Evolutionary conservation across 2,329 filamentous ascomycete genomes (phyloP), one percentile per base, ranked within the genome.

Genomic region (Lasiodiplodia theobromae): DNA sequence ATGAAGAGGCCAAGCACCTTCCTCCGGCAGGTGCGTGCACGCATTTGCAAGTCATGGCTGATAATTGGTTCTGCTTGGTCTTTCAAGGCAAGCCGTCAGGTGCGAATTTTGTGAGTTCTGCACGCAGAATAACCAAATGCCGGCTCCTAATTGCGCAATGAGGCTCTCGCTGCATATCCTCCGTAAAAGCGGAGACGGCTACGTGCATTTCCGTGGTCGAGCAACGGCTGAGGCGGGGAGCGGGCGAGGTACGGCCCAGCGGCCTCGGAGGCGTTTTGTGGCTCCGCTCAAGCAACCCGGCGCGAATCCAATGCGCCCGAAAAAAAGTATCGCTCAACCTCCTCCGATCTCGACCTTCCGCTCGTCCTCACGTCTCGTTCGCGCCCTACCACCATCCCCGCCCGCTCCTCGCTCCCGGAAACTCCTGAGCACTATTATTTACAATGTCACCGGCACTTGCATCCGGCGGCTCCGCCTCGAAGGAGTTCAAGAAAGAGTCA

Each of bases 401-500:
- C 40, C 54, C 52, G 52, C 37, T 64, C 60, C 60, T 65, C 52
- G 67, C 58, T 31, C 28, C 58, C 34, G 49, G 16, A 63, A 51
- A 25, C 37, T 65, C 58, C 38, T 52, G 25, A 52, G 38, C n/a
- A 28, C 23, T 21, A 38, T 40, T 28, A 10, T 37, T 40, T 4
- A 68, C 38, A 51, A 68, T 68, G 67, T 40, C 67, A 34, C 67
- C 67, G 18, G 38, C 34, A 21, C 51, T 58, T 34, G 66, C 66
- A 28, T 40, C 56, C 65, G 77, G 76, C 62, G 72, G 72, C 38
- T 78, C 78, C 57, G 78, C 87, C 66, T 84, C 87, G 53, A 89
- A 86, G 77, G 86, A 88, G 76, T 85, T 86, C 76, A 91, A 97
- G 87, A 93, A 88, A 83, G 96, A 99, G 86, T 97, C 94, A 69